Percentiles rank a stretch among this genome's conserved stretches.
These are phyloP conservation scores for Paraphoma sp. DNA, from an alignment of 2,329 filamentous ascomycete species.

Conservation along the genomic window DNA sequence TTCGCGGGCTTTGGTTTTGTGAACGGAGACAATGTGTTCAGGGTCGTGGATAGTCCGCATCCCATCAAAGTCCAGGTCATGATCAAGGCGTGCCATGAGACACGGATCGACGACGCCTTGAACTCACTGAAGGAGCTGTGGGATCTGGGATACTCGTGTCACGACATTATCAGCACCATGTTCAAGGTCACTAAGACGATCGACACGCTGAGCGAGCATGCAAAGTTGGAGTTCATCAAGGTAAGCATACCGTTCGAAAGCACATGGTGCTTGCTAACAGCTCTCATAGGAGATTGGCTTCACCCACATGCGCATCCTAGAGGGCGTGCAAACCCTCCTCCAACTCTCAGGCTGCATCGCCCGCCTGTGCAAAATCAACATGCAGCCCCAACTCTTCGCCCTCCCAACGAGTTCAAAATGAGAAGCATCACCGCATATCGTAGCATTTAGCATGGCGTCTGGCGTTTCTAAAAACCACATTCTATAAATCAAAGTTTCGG, in stretches of 20 bases:
- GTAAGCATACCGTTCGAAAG: constrained; percentile 14
- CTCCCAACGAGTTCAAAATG: constrained; percentile 36
- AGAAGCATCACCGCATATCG: constrained; percentile 3
- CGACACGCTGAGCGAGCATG: constrained; percentile 87
- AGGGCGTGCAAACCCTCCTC: constrained; percentile 92
- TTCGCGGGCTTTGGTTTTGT: constrained; percentile 94
- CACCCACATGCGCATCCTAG: constrained; percentile 98
- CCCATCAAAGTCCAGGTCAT: constrained; percentile 98
- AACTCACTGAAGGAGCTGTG: constrained; percentile 89
- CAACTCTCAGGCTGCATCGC: constrained; percentile 93
- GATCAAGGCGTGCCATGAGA: constrained; percentile 96
- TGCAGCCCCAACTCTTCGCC: constrained; percentile 85
- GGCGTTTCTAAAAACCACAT: constrained; percentile 16
- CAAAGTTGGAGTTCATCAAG: constrained; percentile 96
- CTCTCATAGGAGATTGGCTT: constrained; percentile 81
- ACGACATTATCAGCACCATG: constrained; percentile 99
- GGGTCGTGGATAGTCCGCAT: constrained; percentile 94
- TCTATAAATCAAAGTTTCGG: background rate
- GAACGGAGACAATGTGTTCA: constrained; percentile 97
- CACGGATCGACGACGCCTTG: constrained; percentile 85
- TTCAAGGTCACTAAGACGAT: constrained; percentile 98
- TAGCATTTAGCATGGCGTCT: constrained; percentile 43
- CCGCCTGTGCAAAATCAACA: constrained; percentile 91
- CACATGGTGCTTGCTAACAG: constrained; percentile 1
- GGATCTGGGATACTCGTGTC: constrained; percentile 95